Evolutionary conservation across 1,284 basidiomycete genomes (phyloP), one percentile per base, ranked within the genome.

Genomic region (Erythrobasidium hasegawianum): DNA sequence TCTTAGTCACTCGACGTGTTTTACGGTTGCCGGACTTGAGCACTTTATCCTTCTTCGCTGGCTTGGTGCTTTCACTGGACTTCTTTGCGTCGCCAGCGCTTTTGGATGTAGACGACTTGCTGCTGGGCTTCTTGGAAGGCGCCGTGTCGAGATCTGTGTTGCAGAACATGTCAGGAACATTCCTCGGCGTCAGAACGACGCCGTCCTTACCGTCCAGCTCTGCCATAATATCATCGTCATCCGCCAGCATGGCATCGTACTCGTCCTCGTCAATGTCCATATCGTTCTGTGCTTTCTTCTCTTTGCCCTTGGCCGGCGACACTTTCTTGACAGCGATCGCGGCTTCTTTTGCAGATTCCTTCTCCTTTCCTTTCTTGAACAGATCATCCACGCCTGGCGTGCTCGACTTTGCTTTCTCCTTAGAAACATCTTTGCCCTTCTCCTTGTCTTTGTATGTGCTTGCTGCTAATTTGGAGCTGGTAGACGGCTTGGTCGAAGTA

Each of bases 151-250:
- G 22, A 11, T 20, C 58, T 59, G n/a, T 13, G 33, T 10, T 33
- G 20, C 41, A 14, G 13, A 16, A 16, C 24, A 38, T 50, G 29
- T 45, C 20, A 60, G 58, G 5, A 27, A 50, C 11, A 9, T 9
- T 22, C 8, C 26, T 22, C 50, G 24, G 5, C 3, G 7, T 53
- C 9, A 3, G 20, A 29, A 24, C 24, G 24, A 7, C 9, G 8
- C 4, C 16, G 14, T 9, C 18, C 59, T 16, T 26, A 65, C 62
- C 62, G 33, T 65, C 62, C n/a, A 65, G 13, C 24, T 57, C 62
- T 22, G 62, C 62, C 62, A 65, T 65, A 41, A 65, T 40, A 24
- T 65, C 62, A n/a, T 65, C 62, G 20, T 65, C 62, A 27, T 58
- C 56, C 20, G 39, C 45, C 5, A 65, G 38, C 62, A 65, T 58